Evolutionary conservation across 495 filamentous ascomycete species (phyloP).

Genomic region (Talaromyces adpressus): DNA sequence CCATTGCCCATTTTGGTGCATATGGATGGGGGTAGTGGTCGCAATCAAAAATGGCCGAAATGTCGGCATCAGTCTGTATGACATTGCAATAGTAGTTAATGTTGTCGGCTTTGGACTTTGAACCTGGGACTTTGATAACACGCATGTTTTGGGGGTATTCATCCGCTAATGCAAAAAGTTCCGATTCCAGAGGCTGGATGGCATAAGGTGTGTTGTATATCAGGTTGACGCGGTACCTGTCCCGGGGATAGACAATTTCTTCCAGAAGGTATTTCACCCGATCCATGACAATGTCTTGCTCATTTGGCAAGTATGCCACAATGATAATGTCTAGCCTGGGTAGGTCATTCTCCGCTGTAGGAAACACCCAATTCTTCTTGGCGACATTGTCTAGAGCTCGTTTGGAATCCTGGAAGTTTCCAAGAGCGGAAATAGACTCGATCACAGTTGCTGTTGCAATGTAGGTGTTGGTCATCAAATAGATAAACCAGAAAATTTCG

Average conservation of each 20-base stretch:
- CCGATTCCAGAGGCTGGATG: slow-evolving; percentile 26
- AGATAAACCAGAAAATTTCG: slow-evolving; percentile 28
- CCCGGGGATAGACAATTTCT: slow-evolving; percentile 26
- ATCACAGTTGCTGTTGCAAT: slow-evolving; percentile 26
- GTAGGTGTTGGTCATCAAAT: slow-evolving; percentile 29
- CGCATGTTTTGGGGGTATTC: slow-evolving; percentile 16
- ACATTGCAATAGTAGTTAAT: slow-evolving; percentile 28
- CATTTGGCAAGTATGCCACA: slow-evolving; percentile 36
- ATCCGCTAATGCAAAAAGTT: slow-evolving; percentile 17
- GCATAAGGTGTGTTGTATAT: slow-evolving; percentile 32
- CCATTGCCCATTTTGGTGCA: slow-evolving; percentile 29
- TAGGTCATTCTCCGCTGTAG: slow-evolving; percentile 24
- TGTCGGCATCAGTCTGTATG: slow-evolving; percentile 23
- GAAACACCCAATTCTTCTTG: slow-evolving; percentile 26
- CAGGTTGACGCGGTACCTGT: slow-evolving; percentile 30
- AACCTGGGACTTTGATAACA: slow-evolving; percentile 29
- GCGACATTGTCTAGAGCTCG: slow-evolving; percentile 21
- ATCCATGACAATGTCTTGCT: slow-evolving; percentile 36
- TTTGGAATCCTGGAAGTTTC: slow-evolving; percentile 18
- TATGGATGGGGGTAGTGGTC: slow-evolving; percentile 35
- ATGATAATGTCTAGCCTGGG: slow-evolving; percentile 30
- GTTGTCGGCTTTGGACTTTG: slow-evolving; percentile 34
- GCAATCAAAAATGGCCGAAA: slow-evolving; percentile 33
- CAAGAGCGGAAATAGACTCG: slow-evolving; percentile 28
- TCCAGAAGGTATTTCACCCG: slow-evolving; percentile 27